Evolutionary conservation across 257 asterid genomes (phyloP), one percentile per base, ranked within the genome.

Genomic region (Cynanchum wilfordii): DNA sequence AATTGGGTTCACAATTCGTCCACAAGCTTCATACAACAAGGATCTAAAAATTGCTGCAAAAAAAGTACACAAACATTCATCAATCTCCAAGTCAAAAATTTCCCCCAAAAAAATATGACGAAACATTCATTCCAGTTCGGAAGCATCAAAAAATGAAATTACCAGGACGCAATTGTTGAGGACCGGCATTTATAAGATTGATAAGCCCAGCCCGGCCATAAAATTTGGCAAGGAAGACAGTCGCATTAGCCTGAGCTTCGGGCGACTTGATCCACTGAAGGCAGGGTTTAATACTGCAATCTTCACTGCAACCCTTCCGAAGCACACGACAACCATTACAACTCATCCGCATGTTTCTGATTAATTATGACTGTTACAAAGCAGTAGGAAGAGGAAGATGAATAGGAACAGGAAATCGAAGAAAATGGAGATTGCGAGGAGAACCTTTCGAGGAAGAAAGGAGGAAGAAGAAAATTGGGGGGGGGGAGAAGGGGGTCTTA

Each of bases 181-280:
- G 79, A 42, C 85, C 87, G 49, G 87, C 76, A 73, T 84, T 74
- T 22, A 84, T 74, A 77, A 84, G 84, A 33, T 84, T 84, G 47
- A 84, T 70, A 3, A 84, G 87, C 19, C 87, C 87, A 3, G 87
- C 87, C 9, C 87, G 85, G 75, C 87, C 87, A 25, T 84, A 84
- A 13, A 84, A 84, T 16, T 84, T 84, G 70, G 87, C 85, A 0
- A 84, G 85, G 36, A 84, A 84, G 3, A 84, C 71, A 68, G 87
- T 84, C 66, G 87, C 87, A 67, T 81, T 84, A 0, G 85, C 77
- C 58, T 84, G 87, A 7, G 87, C 72, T 66, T 84, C 82, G 3
- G 87, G 82, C 12, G 84, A 73, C 60, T 81, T 77, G 73, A 84
- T 81, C 87, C 87, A 84, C 12, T 81, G 75, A 64, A 84, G 87